These are phyloP conservation scores for Crithidia sp. DNA, from an alignment of 208 protist species.

Conservation along the genomic window DNA sequence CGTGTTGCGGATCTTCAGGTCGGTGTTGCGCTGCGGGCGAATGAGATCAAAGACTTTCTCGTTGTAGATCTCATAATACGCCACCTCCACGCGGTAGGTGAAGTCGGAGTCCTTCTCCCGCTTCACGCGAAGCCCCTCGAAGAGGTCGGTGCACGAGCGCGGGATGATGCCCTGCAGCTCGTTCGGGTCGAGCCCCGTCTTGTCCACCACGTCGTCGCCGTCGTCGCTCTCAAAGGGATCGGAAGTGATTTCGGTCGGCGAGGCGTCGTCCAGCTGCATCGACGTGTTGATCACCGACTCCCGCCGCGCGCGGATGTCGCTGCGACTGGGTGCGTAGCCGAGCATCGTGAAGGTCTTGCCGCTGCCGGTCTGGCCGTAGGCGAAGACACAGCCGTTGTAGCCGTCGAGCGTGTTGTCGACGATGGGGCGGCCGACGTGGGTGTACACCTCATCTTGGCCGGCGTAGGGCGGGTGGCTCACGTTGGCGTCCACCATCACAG, in stretches of 20 bases:
- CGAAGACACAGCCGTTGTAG: constrained; percentile 90
- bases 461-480: constrained; percentile 79
- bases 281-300: neutral
- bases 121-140: constrained; percentile 54
- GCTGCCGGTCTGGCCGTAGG: constrained; percentile 90
- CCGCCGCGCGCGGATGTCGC: constrained; percentile 24
- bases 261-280: neutral
- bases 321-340: constrained; percentile 65
- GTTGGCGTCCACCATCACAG: constrained; percentile 49
- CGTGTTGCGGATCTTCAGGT: constrained; percentile 79
- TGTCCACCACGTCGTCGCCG: constrained; percentile 52
- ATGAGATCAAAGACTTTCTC: constrained; percentile 90
- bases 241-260: constrained; percentile 2
- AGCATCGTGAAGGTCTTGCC: constrained; percentile 96
- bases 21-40: constrained; percentile 33
- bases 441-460: constrained; percentile 73
- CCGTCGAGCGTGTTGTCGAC: constrained; percentile 83
- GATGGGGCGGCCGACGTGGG: constrained; percentile 72
- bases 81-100: constrained; percentile 76
- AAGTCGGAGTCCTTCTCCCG: constrained; percentile 61
- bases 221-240: constrained; percentile 30
- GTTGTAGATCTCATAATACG: constrained; percentile 94
- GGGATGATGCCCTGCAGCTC: constrained; percentile 86
- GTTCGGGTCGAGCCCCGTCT: constrained; percentile 52
- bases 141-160: constrained; percentile 71